phyloP scores from a whole-genome alignment of 2,329 filamentous ascomycete species.

The Allantophomopsis cytisporea region DNA sequence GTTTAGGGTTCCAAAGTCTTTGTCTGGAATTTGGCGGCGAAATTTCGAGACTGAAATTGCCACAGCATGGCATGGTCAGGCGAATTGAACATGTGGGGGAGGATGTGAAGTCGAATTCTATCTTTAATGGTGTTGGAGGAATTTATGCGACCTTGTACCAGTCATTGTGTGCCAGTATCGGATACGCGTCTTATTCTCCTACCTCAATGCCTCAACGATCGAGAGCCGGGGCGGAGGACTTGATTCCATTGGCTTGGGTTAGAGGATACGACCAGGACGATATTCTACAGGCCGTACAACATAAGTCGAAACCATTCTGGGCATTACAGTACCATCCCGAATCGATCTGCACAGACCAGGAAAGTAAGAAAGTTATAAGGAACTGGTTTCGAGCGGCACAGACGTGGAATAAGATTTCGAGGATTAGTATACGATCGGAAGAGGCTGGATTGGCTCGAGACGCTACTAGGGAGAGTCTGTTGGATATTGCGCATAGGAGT shows the following conservation, averaged over 20 bases:
- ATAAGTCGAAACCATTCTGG: constrained; percentile 47
- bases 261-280: constrained; percentile 15
- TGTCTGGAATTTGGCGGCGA: constrained; percentile 42
- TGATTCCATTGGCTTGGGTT: constrained; percentile 20
- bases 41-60: constrained; percentile 38
- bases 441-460: constrained; percentile 8
- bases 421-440: constrained; percentile 2
- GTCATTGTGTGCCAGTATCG: constrained; percentile 21
- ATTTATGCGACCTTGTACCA: constrained; percentile 24
- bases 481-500: neutral
- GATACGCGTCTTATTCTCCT: constrained; percentile 12
- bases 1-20: constrained; percentile 57
- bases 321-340: constrained; percentile 62
- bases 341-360: constrained; percentile 49
- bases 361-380: constrained; percentile 35
- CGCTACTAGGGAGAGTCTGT: constrained; percentile 2
- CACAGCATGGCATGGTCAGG: constrained; percentile 47
- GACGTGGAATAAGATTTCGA: constrained; percentile 25
- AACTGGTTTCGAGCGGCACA: constrained; percentile 48
- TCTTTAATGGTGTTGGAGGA: constrained; percentile 30
- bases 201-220: constrained; percentile 10
- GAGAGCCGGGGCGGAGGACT: constrained; percentile 6
- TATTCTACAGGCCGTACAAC: constrained; percentile 48
- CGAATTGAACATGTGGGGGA: constrained; percentile 23
- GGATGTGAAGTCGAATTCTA: constrained; percentile 19